phyloP scores from a whole-genome alignment of 1,139 yeast species.

The Taphrina wiesneri region DNA sequence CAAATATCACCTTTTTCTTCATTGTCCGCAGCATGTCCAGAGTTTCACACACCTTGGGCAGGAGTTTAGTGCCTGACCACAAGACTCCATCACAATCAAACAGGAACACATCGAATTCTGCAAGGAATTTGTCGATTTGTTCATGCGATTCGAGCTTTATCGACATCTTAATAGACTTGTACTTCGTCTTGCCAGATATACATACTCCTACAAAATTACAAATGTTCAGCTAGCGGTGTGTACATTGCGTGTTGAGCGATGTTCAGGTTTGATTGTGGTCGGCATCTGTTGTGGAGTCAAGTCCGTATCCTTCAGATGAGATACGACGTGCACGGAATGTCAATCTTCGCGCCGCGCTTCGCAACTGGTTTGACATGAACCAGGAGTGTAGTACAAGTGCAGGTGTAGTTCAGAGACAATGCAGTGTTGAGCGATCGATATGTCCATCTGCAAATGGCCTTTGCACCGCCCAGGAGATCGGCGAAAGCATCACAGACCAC shows the following conservation, averaged over 20 bases:
- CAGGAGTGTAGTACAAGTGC: neutral
- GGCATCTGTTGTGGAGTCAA: neutral
- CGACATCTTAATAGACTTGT: neutral
- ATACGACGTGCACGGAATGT: neutral
- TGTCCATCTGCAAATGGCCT: conserved; percentile 1
- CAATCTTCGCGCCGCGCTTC: neutral
- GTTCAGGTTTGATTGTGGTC: neutral
- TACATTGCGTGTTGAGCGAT: too few relatives aligned
- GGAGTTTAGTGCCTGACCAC: conserved; percentile 75
- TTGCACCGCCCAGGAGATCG: conserved; percentile 13
- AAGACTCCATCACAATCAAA: conserved; percentile 93
- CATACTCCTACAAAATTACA: neutral
- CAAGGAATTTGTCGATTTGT: conserved; percentile 49
- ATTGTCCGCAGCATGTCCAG: conserved; percentile 55
- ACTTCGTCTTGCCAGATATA: too few relatives aligned
- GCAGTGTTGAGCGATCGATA: neutral
- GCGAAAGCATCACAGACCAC: neutral
- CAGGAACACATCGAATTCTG: conserved; percentile 71
- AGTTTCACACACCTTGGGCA: conserved; percentile 73
- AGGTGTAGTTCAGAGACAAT: neutral
- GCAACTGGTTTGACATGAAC: neutral
- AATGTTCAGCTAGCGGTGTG: too few relatives aligned
- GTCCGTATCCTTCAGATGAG: neutral
- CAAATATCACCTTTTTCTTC: conserved; percentile 75
- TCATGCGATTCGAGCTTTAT: conserved; percentile 17